Conservation (phyloP, 1,284 basidiomycete species). For the Melampsora larici-populina region DNA sequence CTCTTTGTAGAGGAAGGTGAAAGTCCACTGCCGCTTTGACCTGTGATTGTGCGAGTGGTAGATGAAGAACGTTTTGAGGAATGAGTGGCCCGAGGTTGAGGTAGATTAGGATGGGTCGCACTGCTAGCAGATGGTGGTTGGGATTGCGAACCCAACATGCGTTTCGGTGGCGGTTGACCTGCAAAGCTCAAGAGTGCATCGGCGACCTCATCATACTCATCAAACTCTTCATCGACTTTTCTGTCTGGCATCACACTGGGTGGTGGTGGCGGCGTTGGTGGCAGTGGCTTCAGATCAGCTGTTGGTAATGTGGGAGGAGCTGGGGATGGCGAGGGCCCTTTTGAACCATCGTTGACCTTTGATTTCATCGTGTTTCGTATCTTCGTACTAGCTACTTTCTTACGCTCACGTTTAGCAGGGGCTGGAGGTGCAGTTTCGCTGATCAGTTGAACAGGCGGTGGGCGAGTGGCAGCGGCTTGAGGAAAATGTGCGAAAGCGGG, state of each 20-base stretch:
- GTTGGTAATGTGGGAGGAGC: neutral
- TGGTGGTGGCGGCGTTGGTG: neutral
- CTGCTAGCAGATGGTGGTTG: conserved; percentile 14
- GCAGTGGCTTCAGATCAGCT: neutral
- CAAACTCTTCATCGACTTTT: conserved; percentile 37
- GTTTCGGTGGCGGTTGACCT: conserved; percentile 20
- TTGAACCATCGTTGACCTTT: conserved; percentile 19
- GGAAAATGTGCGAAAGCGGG: neutral
- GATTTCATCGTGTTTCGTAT: conserved; percentile 22
- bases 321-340: conserved; percentile 36
- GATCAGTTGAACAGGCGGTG: conserved; percentile 4
- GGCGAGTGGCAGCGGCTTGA: neutral
- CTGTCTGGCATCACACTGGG: conserved; percentile 15
- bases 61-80: neutral
- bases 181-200: conserved; percentile 40
- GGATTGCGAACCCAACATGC: neutral
- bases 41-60: conserved; percentile 4
- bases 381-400: conserved; percentile 36
- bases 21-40: conserved; percentile 10
- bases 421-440: neutral
- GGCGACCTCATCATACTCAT: conserved; percentile 41
- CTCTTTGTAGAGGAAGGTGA: conserved; percentile 25
- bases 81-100: conserved; percentile 7
- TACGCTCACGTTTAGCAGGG: conserved; percentile 29
- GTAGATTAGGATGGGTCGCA: conserved; percentile 11